Evolutionary conservation across 2,329 filamentous ascomycete species (phyloP).

Genomic region (Talaromyces marneffei): DNA sequence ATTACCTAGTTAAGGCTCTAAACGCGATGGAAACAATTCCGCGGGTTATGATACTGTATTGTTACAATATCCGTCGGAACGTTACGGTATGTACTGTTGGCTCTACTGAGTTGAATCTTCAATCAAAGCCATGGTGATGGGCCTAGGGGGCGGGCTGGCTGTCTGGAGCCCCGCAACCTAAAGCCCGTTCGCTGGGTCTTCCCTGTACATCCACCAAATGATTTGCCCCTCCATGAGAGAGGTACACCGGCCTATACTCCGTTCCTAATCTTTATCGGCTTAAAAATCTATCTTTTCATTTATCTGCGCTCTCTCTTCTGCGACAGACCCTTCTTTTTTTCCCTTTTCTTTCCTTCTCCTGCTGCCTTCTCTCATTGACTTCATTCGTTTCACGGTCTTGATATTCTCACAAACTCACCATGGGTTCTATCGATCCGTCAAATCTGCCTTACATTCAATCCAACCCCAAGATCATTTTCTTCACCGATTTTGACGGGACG

Average conservation of each 20-base stretch:
- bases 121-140: neutral
- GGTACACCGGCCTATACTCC: neutral
- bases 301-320: neutral
- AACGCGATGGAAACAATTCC: neutral
- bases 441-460: slow-evolving; percentile 39
- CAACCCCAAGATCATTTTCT: slow-evolving; percentile 90
- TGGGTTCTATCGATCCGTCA: slow-evolving; percentile 30
- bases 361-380: neutral
- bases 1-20: neutral
- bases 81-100: neutral
- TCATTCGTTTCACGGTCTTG: neutral
- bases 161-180: neutral
- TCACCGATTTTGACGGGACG: slow-evolving; percentile 97
- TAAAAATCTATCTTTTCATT: neutral
- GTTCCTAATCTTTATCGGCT: neutral
- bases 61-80: neutral
- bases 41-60: neutral
- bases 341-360: neutral
- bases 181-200: neutral
- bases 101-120: too few species aligned
- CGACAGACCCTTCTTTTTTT: neutral
- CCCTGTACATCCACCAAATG: too few species aligned
- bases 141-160: neutral
- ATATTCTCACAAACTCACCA: slow-evolving; percentile 15
- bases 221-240: neutral